Evolutionary conservation across 139 green algal species (phyloP), one percentile per base, ranked within the genome.

Genomic region (Chlamydomonas urium): DNA sequence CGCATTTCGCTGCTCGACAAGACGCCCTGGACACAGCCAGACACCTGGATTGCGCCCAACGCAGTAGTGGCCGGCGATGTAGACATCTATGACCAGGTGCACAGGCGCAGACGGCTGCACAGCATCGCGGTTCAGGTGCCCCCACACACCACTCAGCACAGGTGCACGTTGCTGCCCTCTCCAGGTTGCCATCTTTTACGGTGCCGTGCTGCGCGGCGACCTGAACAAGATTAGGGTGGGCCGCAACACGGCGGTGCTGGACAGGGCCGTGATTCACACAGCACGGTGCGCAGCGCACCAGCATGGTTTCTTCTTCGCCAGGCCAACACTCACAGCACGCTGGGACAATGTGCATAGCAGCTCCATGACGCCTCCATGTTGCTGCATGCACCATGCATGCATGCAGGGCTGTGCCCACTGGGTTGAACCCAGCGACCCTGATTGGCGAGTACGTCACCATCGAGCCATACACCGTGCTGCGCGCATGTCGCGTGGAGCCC

Each of bases 211-310:
- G 21, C 83, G 92, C 1, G 92, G 90, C 3, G 92, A 97, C 78
- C 74, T 97, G 21, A 97, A 96, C 78, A 85, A 79, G 38, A 92
- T 97, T 61, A 84, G 74, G 3, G 77, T 97, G 2, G 87, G 86
- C 19, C 72, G 81, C 47, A 87, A 87, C 53, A 83, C 79, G 3
- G 90, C 87, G 32, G 72, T 97, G 6, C 81, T 91, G 47, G 92
- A 97, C 75, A 77, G 83, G 26, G 90, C 85, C 0, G 88, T 97
- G 66, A 87, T 97, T n/a, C 92, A 96, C 61, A 90, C 92, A 36
- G 92, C 92, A 3, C 80, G 89, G 87, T 94, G 48, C 53, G n/a
- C n/a, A n/a, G n/a, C n/a, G n/a, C n/a, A n/a, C n/a, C n/a, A n/a
- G n/a, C n/a, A n/a, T n/a, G n/a, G n/a, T n/a, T n/a, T n/a, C n/a